phyloP scores from a whole-genome alignment of 306 rosid genomes.

The Medicago arabica region DNA sequence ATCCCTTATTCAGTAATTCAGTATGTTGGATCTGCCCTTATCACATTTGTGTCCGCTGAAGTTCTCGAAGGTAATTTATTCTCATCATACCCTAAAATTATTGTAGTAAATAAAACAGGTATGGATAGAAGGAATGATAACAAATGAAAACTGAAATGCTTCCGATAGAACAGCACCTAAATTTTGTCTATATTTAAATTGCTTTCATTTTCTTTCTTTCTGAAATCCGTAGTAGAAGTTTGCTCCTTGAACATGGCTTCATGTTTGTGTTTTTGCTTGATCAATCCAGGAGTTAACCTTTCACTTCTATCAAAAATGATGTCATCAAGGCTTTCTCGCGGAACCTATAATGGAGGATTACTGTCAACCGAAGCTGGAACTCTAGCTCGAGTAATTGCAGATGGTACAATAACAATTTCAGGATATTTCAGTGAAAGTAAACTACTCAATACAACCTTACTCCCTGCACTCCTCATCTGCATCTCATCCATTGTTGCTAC shows the following conservation, averaged over 20 bases:
- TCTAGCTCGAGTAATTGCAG: slow-evolving; percentile 86
- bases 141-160: too few species aligned
- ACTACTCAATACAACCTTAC: slow-evolving; percentile 69
- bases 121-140: too few species aligned
- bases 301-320: slow-evolving; percentile 82
- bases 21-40: slow-evolving; percentile 82
- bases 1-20: slow-evolving; percentile 73
- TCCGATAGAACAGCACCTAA: too few species aligned
- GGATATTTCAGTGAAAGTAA: slow-evolving; percentile 67
- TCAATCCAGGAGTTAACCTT: slow-evolving; percentile 77
- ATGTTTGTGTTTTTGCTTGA: slow-evolving; percentile 20
- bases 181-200: too few species aligned
- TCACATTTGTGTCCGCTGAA: slow-evolving; percentile 86
- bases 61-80: slow-evolving; percentile 80
- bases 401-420: slow-evolving; percentile 78
- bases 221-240: background rate
- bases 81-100: background rate
- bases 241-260: slow-evolving; percentile 19
- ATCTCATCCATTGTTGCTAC: slow-evolving; percentile 77
- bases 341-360: slow-evolving; percentile 85
- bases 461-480: slow-evolving; percentile 75
- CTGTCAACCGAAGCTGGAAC: slow-evolving; percentile 93
- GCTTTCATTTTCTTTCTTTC: too few species aligned
- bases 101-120: too few species aligned
- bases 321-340: slow-evolving; percentile 85